Base-by-base conservation (phyloP, 371 early-diverging fungal genomes). In the Lichtheimia ornata region DNA sequence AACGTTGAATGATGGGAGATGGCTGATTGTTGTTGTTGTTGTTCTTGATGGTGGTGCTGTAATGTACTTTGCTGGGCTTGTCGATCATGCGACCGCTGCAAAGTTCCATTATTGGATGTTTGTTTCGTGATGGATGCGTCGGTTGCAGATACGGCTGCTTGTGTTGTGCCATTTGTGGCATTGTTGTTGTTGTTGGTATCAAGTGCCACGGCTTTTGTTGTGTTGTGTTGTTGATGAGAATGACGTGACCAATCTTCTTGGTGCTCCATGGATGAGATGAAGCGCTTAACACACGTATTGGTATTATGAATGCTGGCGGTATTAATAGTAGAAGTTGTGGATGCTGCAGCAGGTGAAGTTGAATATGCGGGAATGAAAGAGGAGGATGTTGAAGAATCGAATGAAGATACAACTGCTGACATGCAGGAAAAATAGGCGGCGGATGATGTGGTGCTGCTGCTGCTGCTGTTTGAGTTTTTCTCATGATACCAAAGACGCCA, bases 401-500 rank as follows among this genome's bases (percentile, higher is more conserved):
- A 50, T 27, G 24, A 30, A 59, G 53, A 17, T 54, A 50, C 13
- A 44, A 49, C 4, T 50, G n/a, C 41, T 63, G 13, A 35, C 35
- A 35, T 44, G 24, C 40, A 47, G 22, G 49, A 53, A 42, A 52
- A 28, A 25, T 50, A 35, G 11, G 35, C 35, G 9, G 35, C 15
- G 15, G 40, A 17, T 50, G 60, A 42, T 43, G 9, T 51, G 50
- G 18, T 53, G 53, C 45, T 60, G 49, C 17, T 42, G 49, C 17
- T 42, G 44, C 14, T 40, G 24, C 22, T 56, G 24, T 45, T 56
- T 44, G 45, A 56, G 22, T 59, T 40, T 13, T 61, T 61, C 43
- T 59, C 63, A 11, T 53, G 55, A 42, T 59, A 63, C 64, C 67
- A 73, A 41, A 66, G 61, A 58, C 80, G 61, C 80, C 80, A 79